Percentiles rank a stretch among this genome's conserved stretches.
These are phyloP conservation scores for Colletotrichum sidae DNA, from an alignment of 2,329 filamentous ascomycete genomes.

Conservation along the genomic window DNA sequence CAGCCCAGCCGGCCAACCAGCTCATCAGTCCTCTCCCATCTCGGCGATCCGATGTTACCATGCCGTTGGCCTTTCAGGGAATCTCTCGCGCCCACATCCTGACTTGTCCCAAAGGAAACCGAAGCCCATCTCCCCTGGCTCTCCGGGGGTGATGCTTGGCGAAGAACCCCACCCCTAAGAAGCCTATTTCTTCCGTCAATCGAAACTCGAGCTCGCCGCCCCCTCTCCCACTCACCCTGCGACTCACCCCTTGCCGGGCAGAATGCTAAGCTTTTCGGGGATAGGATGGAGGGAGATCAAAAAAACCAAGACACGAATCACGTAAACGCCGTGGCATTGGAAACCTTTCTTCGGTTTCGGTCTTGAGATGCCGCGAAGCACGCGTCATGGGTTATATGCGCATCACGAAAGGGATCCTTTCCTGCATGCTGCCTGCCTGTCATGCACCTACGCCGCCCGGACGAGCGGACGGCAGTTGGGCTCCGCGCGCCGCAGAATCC, in stretches of 20 bases:
- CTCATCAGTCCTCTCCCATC: not conserved
- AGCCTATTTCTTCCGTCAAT: conserved; percentile 34
- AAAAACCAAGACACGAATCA: too few species aligned
- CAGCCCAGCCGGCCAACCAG: not conserved
- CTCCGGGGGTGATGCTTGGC: conserved; percentile 24
- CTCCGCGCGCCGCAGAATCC: not conserved
- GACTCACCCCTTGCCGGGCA: not conserved
- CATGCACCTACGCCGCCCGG: conserved; percentile 12
- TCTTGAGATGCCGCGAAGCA: too few species aligned
- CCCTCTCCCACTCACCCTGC: not conserved
- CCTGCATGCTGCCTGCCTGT: not conserved
- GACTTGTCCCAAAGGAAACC: not conserved
- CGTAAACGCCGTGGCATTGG: too few species aligned
- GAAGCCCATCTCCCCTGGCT: conserved; percentile 11
- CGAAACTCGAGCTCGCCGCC: conserved; percentile 8
- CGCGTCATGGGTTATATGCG: too few species aligned
- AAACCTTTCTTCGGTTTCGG: too few species aligned
- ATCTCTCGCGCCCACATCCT: too few species aligned
- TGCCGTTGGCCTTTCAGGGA: too few species aligned
- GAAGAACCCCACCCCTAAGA: not conserved
- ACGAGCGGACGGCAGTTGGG: conserved; percentile 23
- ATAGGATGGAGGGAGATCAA: not conserved
- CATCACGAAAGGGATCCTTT: not conserved
- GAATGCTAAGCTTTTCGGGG: conserved; percentile 16
- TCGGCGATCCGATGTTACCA: not conserved